Evolutionary conservation across 2,329 filamentous ascomycete genomes (phyloP).

Genomic region (Alternaria conjuncta): DNA sequence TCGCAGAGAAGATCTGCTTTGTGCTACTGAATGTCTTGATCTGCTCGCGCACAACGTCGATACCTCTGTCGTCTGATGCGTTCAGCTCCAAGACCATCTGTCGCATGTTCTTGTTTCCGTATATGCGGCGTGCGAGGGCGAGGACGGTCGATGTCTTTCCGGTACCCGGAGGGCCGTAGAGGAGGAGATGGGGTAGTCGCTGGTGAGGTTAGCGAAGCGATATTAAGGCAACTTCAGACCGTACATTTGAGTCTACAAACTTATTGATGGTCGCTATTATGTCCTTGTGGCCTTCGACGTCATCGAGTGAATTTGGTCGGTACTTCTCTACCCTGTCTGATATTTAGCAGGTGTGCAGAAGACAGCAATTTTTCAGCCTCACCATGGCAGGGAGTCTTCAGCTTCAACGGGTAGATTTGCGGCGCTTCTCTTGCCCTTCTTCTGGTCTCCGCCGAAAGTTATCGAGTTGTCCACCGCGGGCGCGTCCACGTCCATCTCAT

Average conservation of each 20-base stretch:
- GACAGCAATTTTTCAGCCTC: conserved; percentile 16
- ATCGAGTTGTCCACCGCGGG: conserved; percentile 59
- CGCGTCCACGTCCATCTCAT: conserved; percentile 71
- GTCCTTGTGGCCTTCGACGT: conserved; percentile 96
- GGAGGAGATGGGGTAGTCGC: conserved; percentile 90
- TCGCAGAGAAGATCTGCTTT: conserved; percentile 90
- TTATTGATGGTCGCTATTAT: conserved; percentile 98
- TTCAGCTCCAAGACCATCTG: conserved; percentile 99
- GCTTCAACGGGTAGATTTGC: conserved; percentile 94
- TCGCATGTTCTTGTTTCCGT: conserved; percentile 87
- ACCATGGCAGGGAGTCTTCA: conserved; percentile 94
- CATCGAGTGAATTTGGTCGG: conserved; percentile 82
- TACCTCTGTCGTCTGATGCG: conserved; percentile 94
- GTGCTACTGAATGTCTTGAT: conserved; percentile 99
- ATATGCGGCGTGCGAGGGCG: conserved; percentile 90
- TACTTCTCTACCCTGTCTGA: conserved; percentile 89
- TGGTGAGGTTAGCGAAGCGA: conserved; percentile 35
- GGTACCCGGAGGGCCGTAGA: conserved; percentile 95
- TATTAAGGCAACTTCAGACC: conserved; percentile 1
- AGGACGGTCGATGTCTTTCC: conserved; percentile 98
- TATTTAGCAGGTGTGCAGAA: conserved; percentile 3
- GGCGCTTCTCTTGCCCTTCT: conserved; percentile 88
- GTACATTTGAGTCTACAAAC: conserved; percentile 88
- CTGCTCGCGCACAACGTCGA: conserved; percentile 93
- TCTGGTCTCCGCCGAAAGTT: conserved; percentile 76